These are phyloP conservation scores for Saccharomycopsis sp. DNA, from an alignment of 805 yeast species.

Conservation along the genomic window DNA sequence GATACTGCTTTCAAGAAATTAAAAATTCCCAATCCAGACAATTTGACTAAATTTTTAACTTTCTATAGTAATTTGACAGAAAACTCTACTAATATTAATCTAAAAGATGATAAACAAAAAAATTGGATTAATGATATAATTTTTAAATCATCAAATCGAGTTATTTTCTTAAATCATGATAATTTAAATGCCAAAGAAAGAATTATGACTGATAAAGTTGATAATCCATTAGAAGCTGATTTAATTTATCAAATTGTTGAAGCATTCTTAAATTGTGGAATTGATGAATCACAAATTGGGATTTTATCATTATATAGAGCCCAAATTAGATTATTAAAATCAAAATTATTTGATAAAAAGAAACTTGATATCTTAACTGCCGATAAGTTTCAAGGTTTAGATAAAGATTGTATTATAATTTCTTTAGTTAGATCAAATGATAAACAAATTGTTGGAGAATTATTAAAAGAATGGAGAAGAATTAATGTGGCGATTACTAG, in stretches of 20 bases:
- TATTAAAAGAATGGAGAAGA: conserved; percentile 82
- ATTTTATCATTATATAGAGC: conserved; percentile 84
- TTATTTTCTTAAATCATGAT: conserved; percentile 77
- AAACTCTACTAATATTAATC: conserved; percentile 9
- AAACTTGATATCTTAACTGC: conserved; percentile 77
- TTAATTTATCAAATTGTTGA: conserved; percentile 53
- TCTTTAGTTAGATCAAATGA: conserved; percentile 81
- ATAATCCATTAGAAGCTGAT: conserved; percentile 63
- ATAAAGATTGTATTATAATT: conserved; percentile 81
- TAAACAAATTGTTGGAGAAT: conserved; percentile 56
- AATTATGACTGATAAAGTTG: conserved; percentile 52
- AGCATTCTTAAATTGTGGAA: conserved; percentile 49
- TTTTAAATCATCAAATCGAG: conserved; percentile 41
- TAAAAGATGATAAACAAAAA: conserved; percentile 7
- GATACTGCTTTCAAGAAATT: conserved; percentile 51
- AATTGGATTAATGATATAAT: conserved; percentile 53
- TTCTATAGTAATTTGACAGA: not conserved
- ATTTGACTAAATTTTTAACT: conserved; percentile 19
- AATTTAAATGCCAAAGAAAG: conserved; percentile 37
- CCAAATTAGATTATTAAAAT: conserved; percentile 47
- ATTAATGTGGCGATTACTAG: conserved; percentile 92
- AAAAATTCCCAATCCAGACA: conserved; percentile 33
- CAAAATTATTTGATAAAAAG: conserved; percentile 21
- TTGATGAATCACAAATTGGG: conserved; percentile 53
- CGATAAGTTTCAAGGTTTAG: conserved; percentile 93